These are phyloP conservation scores for Leucosporidium scottii DNA, from an alignment of 768 basidiomycete species.

Conservation along the genomic window DNA sequence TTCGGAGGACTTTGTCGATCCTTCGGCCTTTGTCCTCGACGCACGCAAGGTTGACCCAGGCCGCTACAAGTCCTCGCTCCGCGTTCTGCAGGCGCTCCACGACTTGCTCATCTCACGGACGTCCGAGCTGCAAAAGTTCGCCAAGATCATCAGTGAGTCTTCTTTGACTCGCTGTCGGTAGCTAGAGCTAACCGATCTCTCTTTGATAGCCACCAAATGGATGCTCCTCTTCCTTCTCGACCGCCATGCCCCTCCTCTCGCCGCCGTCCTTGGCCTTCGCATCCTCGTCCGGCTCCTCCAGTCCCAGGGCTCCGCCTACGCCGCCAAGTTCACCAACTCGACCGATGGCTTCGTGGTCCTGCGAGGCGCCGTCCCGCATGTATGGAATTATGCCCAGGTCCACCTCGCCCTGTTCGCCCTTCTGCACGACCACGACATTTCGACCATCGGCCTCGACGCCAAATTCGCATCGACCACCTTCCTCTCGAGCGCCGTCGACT, in stretches of 20 bases:
- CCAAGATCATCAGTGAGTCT: conserved; percentile 4
- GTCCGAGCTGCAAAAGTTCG: not conserved
- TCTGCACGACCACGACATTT: conserved; percentile 3
- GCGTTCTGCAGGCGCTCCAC: not conserved
- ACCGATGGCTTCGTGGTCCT: conserved; percentile 3
- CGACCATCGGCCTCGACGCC: conserved; percentile 4
- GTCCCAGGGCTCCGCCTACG: conserved; percentile 2
- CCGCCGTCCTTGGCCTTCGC: conserved; percentile 5
- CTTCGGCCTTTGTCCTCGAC: not conserved
- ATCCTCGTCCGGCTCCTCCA: conserved; percentile 19
- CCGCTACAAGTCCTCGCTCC: not conserved
- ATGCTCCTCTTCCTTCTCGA: conserved; percentile 11
- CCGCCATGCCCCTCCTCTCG: not conserved
- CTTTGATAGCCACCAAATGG: conserved; percentile 9
- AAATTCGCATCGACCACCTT: not conserved
- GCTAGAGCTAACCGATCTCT: too few species aligned
- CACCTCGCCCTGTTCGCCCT: conserved; percentile 15
- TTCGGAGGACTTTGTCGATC: not conserved
- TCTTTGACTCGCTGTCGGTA: too few species aligned
- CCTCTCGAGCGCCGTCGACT: not conserved
- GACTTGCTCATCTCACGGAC: conserved; percentile 1
- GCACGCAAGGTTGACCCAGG: not conserved
- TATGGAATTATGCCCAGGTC: conserved; percentile 8
- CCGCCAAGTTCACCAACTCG: conserved; percentile 8
- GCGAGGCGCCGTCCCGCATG: conserved; percentile 6